Conservation (phyloP, 192 early-diverging fungal species). For the Linnemannia hyalina region DNA sequence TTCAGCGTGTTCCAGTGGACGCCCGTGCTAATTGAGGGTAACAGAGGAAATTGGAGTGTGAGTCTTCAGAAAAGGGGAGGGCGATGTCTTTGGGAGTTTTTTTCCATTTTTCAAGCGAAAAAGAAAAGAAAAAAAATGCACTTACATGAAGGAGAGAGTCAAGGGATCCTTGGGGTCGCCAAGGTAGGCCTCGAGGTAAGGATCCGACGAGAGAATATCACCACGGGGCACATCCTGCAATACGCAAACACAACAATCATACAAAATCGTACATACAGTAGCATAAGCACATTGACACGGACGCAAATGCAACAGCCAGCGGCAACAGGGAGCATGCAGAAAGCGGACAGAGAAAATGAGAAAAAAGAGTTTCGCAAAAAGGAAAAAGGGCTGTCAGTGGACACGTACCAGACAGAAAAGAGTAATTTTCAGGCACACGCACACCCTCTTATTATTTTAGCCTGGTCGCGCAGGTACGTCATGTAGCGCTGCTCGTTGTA, state of each 20-base stretch:
- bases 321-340: no score
- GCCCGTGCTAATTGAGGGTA: conserved; percentile 26
- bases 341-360: neutral
- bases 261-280: neutral
- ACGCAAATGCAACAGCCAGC: neutral
- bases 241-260: neutral
- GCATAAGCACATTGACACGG: neutral
- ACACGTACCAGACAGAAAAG: neutral
- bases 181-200: conserved; percentile 42
- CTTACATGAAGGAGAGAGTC: conserved; percentile 34
- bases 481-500: neutral
- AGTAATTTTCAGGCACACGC: neutral
- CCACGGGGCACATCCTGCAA: conserved; percentile 37
- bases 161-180: conserved; percentile 24
- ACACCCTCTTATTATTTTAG: neutral
- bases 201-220: conserved; percentile 39
- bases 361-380: neutral
- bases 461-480: no score
- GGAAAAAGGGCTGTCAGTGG: neutral
- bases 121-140: neutral
- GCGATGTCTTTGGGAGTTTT: neutral
- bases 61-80: neutral
- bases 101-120: neutral
- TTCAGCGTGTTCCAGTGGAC: conserved; percentile 46
- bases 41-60: neutral